Evolutionary conservation across 164 flowering plant genomes (phyloP).

Genomic region (Hamamelis virginiana): DNA sequence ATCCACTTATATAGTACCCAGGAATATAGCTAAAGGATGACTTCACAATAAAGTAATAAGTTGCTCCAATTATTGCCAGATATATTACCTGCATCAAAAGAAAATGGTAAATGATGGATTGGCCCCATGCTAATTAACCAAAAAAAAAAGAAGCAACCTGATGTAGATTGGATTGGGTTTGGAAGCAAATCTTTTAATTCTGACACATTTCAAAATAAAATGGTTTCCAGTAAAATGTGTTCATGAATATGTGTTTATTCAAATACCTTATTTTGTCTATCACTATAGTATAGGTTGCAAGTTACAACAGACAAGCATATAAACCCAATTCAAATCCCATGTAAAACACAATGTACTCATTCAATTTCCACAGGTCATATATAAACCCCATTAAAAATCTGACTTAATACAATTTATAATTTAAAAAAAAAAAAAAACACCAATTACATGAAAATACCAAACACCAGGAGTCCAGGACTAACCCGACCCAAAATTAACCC

Average conservation of each 20-base stretch:
- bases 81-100: slow-evolving; percentile 58
- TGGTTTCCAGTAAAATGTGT: neutral
- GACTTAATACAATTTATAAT: no score
- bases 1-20: slow-evolving; percentile 70
- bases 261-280: neutral
- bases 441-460: no score
- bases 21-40: slow-evolving; percentile 81
- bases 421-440: no score
- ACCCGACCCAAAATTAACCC: no score
- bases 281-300: neutral
- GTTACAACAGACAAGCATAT: neutral
- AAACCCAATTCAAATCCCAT: neutral
- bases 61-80: slow-evolving; percentile 66
- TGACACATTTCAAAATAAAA: no score
- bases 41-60: slow-evolving; percentile 54
- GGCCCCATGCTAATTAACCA: neutral
- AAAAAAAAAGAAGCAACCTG: no score
- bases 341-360: neutral
- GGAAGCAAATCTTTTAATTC: no score
- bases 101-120: neutral
- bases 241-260: neutral
- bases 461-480: no score
- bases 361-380: no score
- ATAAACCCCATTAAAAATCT: no score
- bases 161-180: no score